Evolutionary conservation across 2,329 filamentous ascomycete genomes (phyloP), one percentile per base, ranked within the genome.

Genomic region (Parafenestella ontariensis): DNA sequence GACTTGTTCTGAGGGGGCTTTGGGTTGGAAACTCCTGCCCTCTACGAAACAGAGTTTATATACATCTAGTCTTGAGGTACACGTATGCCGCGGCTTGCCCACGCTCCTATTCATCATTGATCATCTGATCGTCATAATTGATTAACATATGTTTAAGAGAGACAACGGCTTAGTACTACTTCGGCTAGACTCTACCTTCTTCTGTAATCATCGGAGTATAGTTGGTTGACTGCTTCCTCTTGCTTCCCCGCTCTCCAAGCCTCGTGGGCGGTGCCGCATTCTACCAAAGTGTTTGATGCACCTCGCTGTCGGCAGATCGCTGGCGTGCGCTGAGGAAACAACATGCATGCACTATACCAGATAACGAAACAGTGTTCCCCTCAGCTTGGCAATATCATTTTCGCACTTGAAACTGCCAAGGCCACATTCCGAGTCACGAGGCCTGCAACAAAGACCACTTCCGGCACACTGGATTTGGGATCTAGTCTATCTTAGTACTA

Each of bases 191-290:
- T 29, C n/a, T 15, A 37, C 11, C 28, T 31, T 40, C 3, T 9
- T 15, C 33, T 45, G 31, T 41, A 23, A n/a, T 41, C 37, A 45
- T 40, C 39, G 41, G 29, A 42, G 52, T 46, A 43, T 50, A 59
- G 37, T 56, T 51, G 49, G 36, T 23, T 47, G n/a, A n/a, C n/a
- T n/a, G 46, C 45, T 41, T 54, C 52, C 17, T 48, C 49, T 56
- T 17, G 42, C 36, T 66, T 56, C 64, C 64, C 64, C 64, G 59
- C 64, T 56, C 58, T 50, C 21, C 28, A 47, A 39, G 47, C 52
- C 53, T 58, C 23, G 46, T 46, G 33, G 46, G 44, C 37, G 34
- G 26, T 51, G 49, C 46, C 28, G 48, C 40, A 58, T 62, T 61
- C n/a, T 61, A 45, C 58, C 56, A 65, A 48, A 62, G 54, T 65